Conservation (phyloP, 345 rosid genomes). For the Microcos paniculata region DNA sequence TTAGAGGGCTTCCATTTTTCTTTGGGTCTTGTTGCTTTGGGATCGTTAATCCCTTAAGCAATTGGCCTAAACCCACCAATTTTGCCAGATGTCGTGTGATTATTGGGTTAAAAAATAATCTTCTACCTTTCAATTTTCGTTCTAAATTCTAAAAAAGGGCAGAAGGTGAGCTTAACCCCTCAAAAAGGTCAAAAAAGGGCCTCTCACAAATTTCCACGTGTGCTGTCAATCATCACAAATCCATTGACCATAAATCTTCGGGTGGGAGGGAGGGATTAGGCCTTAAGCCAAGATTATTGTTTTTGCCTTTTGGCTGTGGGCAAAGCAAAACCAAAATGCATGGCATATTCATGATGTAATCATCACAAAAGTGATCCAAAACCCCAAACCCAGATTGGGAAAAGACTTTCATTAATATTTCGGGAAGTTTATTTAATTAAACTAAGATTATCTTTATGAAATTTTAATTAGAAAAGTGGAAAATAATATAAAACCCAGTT, state of each 20-base stretch:
- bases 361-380: not conserved
- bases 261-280: not conserved
- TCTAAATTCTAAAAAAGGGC: not conserved
- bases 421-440: too few species aligned
- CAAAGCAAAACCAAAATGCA: too few species aligned
- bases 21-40: not conserved
- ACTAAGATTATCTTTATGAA: too few species aligned
- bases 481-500: too few species aligned
- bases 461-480: too few species aligned
- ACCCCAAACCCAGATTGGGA: not conserved
- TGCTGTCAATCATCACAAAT: not conserved
- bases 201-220: not conserved
- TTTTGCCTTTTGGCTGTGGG: not conserved
- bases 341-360: constrained; percentile 14
- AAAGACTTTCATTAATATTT: not conserved
- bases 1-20: not conserved
- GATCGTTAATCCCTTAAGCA: not conserved
- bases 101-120: not conserved
- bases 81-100: not conserved
- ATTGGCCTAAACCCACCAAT: not conserved
- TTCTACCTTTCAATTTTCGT: constrained; percentile 11
- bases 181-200: constrained; percentile 8
- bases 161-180: not conserved
- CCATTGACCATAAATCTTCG: not conserved
- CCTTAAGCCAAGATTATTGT: not conserved